Evolutionary conservation across 176 grass and related monocot genomes (phyloP), one percentile per base, ranked within the genome.

Genomic region (Aegilops umbellulata): DNA sequence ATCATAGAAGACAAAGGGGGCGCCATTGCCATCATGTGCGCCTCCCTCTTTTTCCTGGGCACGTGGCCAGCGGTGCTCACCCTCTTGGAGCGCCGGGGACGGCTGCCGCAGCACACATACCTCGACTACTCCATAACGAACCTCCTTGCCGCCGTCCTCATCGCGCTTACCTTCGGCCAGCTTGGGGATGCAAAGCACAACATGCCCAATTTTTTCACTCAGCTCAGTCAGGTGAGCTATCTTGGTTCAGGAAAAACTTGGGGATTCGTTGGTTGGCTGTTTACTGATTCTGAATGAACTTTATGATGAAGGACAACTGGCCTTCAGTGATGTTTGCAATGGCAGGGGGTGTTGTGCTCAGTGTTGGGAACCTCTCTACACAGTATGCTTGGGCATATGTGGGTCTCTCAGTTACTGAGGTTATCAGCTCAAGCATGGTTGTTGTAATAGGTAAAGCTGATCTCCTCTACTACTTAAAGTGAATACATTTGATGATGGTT

Each of bases 351-450:
- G 77, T 92, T 35, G 88, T 86, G 19, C 93, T 95, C 44, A 90
- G 93, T 35, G 65, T 95, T 36, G 93, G 93, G 8, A 95, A 95
- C 82, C 90, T 95, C 13, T 82, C 93, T 5, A 92, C 90, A 13
- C 93, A 95, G 80, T 95, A 95, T 65, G 93, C 90, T 8, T 95
- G 90, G 93, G 93, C 93, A n/a, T 95, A 78, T 46, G 90, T 95
- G 23, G 93, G 93, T 27, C 93, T 95, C 61, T 95, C 93, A 14
- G 90, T 95, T 4, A 95, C 93, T 14, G 90, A 95, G 72, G 88
- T 95, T 22, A 89, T 95, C 76, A 89, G 83, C 68, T 88, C 80
- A 16, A 92, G 93, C 83, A 92, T 92, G 87, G 91, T 89, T 8
- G 93, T 95, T 53, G 93, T 95, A 29, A 92, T 92, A 74, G 93